phyloP scores from a whole-genome alignment of 2,329 filamentous ascomycete genomes.

The Fusarium duplospermum region DNA sequence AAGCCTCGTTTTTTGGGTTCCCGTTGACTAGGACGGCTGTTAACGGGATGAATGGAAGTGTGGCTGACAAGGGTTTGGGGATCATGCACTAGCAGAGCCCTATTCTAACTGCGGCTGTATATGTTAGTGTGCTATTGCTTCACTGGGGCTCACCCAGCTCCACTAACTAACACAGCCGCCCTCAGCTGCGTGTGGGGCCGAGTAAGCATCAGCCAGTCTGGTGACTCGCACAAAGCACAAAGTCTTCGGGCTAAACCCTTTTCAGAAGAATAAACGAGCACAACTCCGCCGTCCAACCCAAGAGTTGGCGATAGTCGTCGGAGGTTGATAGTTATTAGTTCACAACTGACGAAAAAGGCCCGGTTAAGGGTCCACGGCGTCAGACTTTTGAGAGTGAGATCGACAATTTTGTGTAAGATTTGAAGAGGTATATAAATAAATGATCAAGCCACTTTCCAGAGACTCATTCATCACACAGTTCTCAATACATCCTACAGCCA shows the following conservation, averaged over 20 bases:
- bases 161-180: neutral
- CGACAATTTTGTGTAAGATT: neutral
- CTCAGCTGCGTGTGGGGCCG: neutral
- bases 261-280: slow-evolving; percentile 38
- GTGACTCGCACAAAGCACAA: neutral
- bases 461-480: neutral
- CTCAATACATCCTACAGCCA: neutral
- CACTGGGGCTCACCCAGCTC: neutral
- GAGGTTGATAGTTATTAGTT: neutral
- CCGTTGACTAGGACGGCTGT: neutral
- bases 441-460: neutral
- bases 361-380: neutral
- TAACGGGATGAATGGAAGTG: neutral
- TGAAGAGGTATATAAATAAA: neutral
- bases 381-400: neutral
- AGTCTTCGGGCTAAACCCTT: slow-evolving; percentile 22
- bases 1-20: neutral
- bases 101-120: accelerated
- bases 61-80: neutral
- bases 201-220: neutral
- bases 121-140: neutral
- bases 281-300: slow-evolving; percentile 8
- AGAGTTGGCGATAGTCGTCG: neutral
- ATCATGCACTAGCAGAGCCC: neutral
- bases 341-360: neutral